Percentiles rank a stretch among this genome's conserved stretches.
These are phyloP conservation scores for Sparassis latifolia DNA, from an alignment of 1,284 basidiomycete species.

Conservation along the genomic window DNA sequence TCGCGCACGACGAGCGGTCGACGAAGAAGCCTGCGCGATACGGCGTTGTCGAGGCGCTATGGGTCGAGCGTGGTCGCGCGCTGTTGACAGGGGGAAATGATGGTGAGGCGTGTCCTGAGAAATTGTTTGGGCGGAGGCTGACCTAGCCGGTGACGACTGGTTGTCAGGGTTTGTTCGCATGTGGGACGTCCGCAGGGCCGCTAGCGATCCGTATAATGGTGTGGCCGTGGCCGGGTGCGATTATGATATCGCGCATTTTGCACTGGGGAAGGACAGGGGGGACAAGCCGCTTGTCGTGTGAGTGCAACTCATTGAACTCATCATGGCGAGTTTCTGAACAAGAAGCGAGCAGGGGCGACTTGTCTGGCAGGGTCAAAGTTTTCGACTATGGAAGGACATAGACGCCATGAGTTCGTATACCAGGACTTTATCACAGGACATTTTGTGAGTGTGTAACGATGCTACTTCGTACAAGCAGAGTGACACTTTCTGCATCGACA, in stretches of 20 bases:
- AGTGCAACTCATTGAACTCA: conserved; percentile 20
- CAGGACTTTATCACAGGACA: too few species aligned
- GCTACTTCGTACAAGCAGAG: too few species aligned
- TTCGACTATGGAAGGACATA: too few species aligned
- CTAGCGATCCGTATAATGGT: conserved; percentile 36
- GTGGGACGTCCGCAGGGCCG: conserved; percentile 49
- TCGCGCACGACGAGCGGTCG: conserved; percentile 33
- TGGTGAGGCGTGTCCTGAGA: conserved; percentile 33
- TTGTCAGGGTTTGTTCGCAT: conserved; percentile 56
- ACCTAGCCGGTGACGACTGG: background rate
- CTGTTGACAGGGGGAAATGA: conserved; percentile 60
- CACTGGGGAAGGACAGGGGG: conserved; percentile 46
- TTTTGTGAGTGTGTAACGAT: too few species aligned
- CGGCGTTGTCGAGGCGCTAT: conserved; percentile 50
- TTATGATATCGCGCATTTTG: conserved; percentile 54
- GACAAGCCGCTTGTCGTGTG: conserved; percentile 59
- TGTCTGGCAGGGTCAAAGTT: too few species aligned
- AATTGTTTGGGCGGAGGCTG: conserved; percentile 3
- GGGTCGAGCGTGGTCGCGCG: conserved; percentile 45
- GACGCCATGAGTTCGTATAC: too few species aligned
- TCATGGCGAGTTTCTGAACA: too few species aligned
- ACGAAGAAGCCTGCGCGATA: conserved; percentile 30
- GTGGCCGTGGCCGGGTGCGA: conserved; percentile 41
- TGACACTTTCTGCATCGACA: too few species aligned
- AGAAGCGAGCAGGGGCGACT: too few species aligned